A percentile compares a stretch with the other conserved stretches of the same genome.
Evolutionary conservation across 2,329 filamentous ascomycete species (phyloP).

Genomic region (Xylariaceae sp.): DNA sequence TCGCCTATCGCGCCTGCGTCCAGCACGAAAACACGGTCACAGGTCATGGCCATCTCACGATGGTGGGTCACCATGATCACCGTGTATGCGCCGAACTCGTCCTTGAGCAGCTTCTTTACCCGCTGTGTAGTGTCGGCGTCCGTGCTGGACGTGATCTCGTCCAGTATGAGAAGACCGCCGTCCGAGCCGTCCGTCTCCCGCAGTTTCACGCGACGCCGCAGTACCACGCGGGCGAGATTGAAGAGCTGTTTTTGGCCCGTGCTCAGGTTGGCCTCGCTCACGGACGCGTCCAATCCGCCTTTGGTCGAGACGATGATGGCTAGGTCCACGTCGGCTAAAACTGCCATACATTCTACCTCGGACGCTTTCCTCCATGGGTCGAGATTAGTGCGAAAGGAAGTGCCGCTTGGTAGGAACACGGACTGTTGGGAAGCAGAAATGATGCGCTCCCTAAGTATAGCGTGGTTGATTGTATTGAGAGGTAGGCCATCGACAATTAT

Average conservation of each 20-base stretch:
- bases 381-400: slow-evolving; percentile 33
- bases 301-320: slow-evolving; percentile 18
- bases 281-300: slow-evolving; percentile 27
- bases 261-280: slow-evolving; percentile 43
- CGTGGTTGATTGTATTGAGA: slow-evolving; percentile 32
- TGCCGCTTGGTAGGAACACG: slow-evolving; percentile 39
- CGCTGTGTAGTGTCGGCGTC: slow-evolving; percentile 26
- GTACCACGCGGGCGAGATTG: slow-evolving; percentile 24
- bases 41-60: slow-evolving; percentile 42
- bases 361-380: slow-evolving; percentile 24
- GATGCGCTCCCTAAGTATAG: slow-evolving; percentile 36
- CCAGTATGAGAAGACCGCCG: slow-evolving; percentile 29
- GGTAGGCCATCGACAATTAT: slow-evolving; percentile 36
- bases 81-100: slow-evolving; percentile 41
- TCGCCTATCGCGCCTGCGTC: slow-evolving; percentile 45
- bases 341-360: slow-evolving; percentile 16
- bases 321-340: slow-evolving; percentile 24
- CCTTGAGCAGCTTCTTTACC: slow-evolving; percentile 24
- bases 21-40: slow-evolving; percentile 47
- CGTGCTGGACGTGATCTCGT: slow-evolving; percentile 32
- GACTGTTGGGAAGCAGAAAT: slow-evolving; percentile 43
- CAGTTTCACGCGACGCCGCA: slow-evolving; percentile 25
- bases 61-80: slow-evolving; percentile 38
- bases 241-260: slow-evolving; percentile 45
- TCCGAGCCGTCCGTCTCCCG: slow-evolving; percentile 13